Conservation (phyloP, 2,329 filamentous ascomycete genomes). For the Tolypocladium sp. region DNA sequence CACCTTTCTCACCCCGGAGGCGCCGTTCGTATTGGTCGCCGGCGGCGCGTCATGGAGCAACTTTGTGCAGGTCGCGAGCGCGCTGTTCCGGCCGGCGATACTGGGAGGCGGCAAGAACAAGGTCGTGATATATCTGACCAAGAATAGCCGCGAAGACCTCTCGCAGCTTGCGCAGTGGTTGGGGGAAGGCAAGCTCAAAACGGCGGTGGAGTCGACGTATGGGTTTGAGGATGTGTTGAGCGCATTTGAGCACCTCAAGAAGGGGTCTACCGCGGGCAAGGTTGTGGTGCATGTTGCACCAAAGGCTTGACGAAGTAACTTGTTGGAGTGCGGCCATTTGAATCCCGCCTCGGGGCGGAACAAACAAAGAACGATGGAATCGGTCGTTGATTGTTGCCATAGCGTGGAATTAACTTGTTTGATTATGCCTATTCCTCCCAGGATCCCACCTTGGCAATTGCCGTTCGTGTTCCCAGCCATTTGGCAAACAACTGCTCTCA, state of each 20-base stretch:
- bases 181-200: slow-evolving; percentile 45
- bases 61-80: slow-evolving; percentile 12
- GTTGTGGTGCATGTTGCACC: slow-evolving; percentile 30
- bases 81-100: slow-evolving; percentile 20
- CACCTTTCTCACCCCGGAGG: slow-evolving; percentile 36
- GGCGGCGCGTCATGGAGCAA: slow-evolving; percentile 21
- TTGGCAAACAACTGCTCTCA: too few species aligned
- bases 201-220: slow-evolving; percentile 45
- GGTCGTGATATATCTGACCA: slow-evolving; percentile 28
- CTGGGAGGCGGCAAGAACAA: slow-evolving; percentile 31
- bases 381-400: neutral
- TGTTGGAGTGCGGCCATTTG: neutral
- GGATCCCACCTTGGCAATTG: neutral
- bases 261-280: slow-evolving; percentile 51
- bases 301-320: slow-evolving; percentile 1
- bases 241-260: slow-evolving; percentile 51
- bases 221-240: slow-evolving; percentile 45
- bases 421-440: too few species aligned
- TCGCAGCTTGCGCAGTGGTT: slow-evolving; percentile 44
- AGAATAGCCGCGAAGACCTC: slow-evolving; percentile 35
- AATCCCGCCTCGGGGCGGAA: neutral
- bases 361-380: neutral
- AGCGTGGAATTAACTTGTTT: neutral
- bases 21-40: slow-evolving; percentile 43
- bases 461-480: neutral